A percentile compares a stretch with the other conserved stretches of the same genome.
Evolutionary conservation across 129 eudicot genomes (phyloP).

Genomic region (Apium graveolens): DNA sequence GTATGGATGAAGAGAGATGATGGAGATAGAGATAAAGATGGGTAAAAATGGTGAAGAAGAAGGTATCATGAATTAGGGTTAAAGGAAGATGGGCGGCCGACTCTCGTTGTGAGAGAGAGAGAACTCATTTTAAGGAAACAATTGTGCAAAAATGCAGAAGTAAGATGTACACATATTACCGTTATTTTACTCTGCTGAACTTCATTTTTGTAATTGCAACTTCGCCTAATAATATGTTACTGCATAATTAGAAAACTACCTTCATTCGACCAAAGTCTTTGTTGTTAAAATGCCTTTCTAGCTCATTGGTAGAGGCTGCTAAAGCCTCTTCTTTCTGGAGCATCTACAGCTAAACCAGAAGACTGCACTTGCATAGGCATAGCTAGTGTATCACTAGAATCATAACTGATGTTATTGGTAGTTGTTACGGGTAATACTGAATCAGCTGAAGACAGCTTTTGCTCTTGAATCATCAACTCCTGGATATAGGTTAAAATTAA

Average conservation of each 20-base stretch:
- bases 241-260: slow-evolving; percentile 34
- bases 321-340: slow-evolving; percentile 51
- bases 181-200: background rate
- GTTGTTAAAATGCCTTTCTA: slow-evolving; percentile 83
- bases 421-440: slow-evolving; percentile 23
- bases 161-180: background rate
- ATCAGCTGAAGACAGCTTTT: slow-evolving; percentile 22
- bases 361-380: slow-evolving; percentile 24
- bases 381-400: slow-evolving; percentile 24
- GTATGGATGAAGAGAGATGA: no score
- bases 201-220: background rate
- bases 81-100: no score
- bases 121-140: background rate
- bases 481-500: slow-evolving; percentile 18
- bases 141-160: background rate
- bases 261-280: slow-evolving; percentile 79
- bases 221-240: background rate
- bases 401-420: slow-evolving; percentile 18
- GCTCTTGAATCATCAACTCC: slow-evolving; percentile 31
- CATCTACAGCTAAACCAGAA: slow-evolving; percentile 30
- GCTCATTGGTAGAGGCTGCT: slow-evolving; percentile 82
- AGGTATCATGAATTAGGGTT: no score
- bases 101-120: no score
- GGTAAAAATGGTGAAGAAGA: no score
- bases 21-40: no score